Conservation (phyloP, 1,284 basidiomycete genomes). For the Boletellus dicymbophilus region DNA sequence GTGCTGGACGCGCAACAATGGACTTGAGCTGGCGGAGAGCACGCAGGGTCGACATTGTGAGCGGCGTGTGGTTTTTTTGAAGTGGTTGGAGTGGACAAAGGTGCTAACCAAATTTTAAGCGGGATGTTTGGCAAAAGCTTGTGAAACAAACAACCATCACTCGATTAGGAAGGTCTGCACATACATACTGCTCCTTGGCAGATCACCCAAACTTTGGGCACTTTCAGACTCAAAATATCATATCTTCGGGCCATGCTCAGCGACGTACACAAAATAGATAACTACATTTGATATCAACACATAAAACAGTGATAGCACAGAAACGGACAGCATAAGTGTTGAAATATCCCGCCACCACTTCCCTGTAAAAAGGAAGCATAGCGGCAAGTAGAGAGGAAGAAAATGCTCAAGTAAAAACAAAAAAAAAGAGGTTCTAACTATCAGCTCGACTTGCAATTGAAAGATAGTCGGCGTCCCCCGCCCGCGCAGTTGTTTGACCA, state of each 20-base stretch:
- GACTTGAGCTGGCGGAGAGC: constrained; percentile 43
- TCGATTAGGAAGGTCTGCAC: constrained; percentile 19
- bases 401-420: background rate
- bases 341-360: too few relatives aligned
- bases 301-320: constrained; percentile 3
- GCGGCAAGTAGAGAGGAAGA: too few relatives aligned
- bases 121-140: constrained; percentile 35
- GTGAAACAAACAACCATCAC: constrained; percentile 29
- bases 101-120: constrained; percentile 27
- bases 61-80: background rate
- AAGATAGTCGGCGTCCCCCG: constrained; percentile 19
- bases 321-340: constrained; percentile 1
- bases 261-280: constrained; percentile 5
- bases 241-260: background rate
- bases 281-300: constrained; percentile 1
- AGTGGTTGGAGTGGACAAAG: background rate
- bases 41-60: constrained; percentile 45
- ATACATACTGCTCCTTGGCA: background rate
- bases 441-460: constrained; percentile 18
- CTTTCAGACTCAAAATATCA: background rate
- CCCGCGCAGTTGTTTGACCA: constrained; percentile 42
- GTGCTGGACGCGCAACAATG: constrained; percentile 32
- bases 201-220: background rate
- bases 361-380: too few relatives aligned
- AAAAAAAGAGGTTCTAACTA: background rate